These are phyloP conservation scores for Lecanicillium sp. DNA, from an alignment of 2,329 filamentous ascomycete species.

Conservation along the genomic window DNA sequence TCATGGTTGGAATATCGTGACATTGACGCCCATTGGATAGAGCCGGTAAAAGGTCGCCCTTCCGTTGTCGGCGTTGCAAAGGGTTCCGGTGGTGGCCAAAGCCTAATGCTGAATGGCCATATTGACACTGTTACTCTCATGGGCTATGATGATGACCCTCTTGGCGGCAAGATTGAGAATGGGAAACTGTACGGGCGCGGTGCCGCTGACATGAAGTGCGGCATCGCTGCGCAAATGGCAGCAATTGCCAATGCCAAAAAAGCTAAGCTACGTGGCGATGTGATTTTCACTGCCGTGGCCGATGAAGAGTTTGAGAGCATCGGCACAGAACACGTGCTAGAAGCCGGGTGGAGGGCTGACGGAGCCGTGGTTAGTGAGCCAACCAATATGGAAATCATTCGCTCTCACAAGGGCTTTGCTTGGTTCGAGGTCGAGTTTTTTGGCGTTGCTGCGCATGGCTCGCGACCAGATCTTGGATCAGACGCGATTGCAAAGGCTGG, in stretches of 20 bases:
- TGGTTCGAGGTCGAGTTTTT: slow-evolving; percentile 34
- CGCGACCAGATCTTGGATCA: slow-evolving; percentile 31
- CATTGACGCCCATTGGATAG: slow-evolving; percentile 41
- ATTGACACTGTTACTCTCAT: slow-evolving; percentile 41
- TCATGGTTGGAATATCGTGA: slow-evolving; percentile 43
- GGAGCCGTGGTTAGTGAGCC: slow-evolving; percentile 42
- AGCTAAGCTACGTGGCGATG: slow-evolving; percentile 33
- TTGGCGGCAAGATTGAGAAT: slow-evolving; percentile 31
- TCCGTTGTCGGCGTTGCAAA: slow-evolving; percentile 40
- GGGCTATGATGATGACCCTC: slow-evolving; percentile 36
- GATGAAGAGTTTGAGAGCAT: slow-evolving; percentile 44
- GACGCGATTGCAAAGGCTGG: slow-evolving; percentile 42
- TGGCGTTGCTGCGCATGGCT: slow-evolving; percentile 34
- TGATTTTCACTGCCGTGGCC: slow-evolving; percentile 44
- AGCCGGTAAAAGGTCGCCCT: slow-evolving; percentile 35
- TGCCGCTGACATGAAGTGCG: slow-evolving; percentile 42
- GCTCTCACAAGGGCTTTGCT: slow-evolving; percentile 43
- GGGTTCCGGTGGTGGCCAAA: slow-evolving; percentile 37
- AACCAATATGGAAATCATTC: slow-evolving; percentile 31
- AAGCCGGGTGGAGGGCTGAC: slow-evolving; percentile 44
- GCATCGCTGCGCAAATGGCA: slow-evolving; percentile 37
- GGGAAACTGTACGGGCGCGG: slow-evolving; percentile 37
- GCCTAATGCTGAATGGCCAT: slow-evolving; percentile 44
- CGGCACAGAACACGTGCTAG: slow-evolving; percentile 40
- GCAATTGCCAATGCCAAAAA: slow-evolving; percentile 29